phyloP scores from a whole-genome alignment of 1,284 basidiomycete genomes.

The Moesziomyces parantarcticus region DNA sequence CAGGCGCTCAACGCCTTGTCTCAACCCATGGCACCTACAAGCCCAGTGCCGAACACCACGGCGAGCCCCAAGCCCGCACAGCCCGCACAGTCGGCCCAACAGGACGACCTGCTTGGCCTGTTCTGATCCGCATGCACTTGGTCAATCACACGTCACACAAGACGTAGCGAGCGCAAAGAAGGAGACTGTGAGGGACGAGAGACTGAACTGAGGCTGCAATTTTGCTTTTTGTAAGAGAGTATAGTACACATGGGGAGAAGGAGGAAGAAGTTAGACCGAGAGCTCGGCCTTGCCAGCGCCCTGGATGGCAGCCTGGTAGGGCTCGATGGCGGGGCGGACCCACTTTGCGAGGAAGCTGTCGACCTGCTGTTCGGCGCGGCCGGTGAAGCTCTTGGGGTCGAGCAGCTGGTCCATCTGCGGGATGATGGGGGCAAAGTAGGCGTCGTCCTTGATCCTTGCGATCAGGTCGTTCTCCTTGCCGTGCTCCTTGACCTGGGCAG shows the following conservation, averaged over 20 bases:
- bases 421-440: constrained; percentile 75
- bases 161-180: neutral
- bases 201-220: neutral
- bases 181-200: too few relatives aligned
- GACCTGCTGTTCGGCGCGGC: constrained; percentile 64
- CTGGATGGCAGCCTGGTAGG: constrained; percentile 75
- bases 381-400: constrained; percentile 56
- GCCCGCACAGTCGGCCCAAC: constrained; percentile 8
- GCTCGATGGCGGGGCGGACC: constrained; percentile 85
- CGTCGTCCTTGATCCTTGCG: constrained; percentile 79
- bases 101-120: constrained; percentile 48
- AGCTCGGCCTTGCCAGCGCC: constrained; percentile 74
- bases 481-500: constrained; percentile 91
- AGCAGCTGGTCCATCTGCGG: constrained; percentile 69
- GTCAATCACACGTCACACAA: neutral
- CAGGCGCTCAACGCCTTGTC: constrained; percentile 51
- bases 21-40: neutral
- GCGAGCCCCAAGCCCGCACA: constrained; percentile 6
- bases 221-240: constrained; percentile 2
- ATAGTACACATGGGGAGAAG: constrained; percentile 6
- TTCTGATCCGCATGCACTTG: constrained; percentile 22
- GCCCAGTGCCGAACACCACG: constrained; percentile 1
- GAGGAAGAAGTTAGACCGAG: constrained; percentile 38
- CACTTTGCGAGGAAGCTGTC: constrained; percentile 81
- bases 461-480: constrained; percentile 97